Evolutionary conservation across 1,284 basidiomycete genomes (phyloP), one percentile per base, ranked within the genome.

Genomic region (Rhizoctonia solani): DNA sequence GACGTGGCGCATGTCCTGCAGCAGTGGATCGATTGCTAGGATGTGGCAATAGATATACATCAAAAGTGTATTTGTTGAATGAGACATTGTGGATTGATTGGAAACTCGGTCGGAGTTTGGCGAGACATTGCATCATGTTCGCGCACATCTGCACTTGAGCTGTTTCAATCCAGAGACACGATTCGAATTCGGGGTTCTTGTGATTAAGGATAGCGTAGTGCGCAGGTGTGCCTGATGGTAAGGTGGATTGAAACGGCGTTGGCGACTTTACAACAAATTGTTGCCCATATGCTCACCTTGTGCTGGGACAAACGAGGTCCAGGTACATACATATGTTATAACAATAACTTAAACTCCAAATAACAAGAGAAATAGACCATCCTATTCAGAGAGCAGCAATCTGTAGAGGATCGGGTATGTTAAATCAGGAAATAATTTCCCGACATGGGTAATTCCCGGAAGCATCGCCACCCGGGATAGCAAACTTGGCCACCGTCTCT

Each of bases 401-500:
- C 11, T 44, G 6, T 4, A 44, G 8, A 16, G 8, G 41, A 16
- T 44, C 41, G 6, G 5, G 14, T 5, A 4, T 16, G n/a, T 44
- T 34, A 34, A n/a, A 34, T 34, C 4, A 34, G 32, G 32, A 34
- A 34, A 34, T 44, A 27, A 63, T 52, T 63, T 39, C 30, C 13
- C 23, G 47, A 19, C 47, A 47, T 25, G 58, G 34, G 58, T 9
- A 65, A 50, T 21, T 46, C 25, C 61, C 61, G 61, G 50, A 53
- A 30, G 61, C 61, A 65, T 49, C 44, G 61, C 50, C 61, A 65
- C 61, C 50, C 50, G 23, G 13, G 37, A 27, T 27, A 19, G 41
- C 32, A 16, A 42, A 54, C 61, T 63, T 65, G 61, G 61, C 61
- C 61, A 65, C 50, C 50, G 44, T 4, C 32, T 11, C 32, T n/a